Evolutionary conservation across 192 early-diverging fungal genomes (phyloP).

Genomic region (Gigaspora rosea): DNA sequence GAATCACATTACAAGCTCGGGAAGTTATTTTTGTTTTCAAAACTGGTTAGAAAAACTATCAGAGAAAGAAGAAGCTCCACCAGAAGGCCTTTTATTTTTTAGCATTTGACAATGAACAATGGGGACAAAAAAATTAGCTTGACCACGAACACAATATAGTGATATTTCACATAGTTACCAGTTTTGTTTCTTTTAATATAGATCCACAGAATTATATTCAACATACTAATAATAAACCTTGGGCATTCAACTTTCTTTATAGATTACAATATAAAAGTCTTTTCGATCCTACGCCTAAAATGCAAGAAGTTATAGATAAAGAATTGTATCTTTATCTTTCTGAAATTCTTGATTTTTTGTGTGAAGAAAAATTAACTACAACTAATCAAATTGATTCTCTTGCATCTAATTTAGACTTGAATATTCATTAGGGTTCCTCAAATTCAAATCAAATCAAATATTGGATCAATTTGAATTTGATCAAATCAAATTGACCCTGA

Average conservation of each 20-base stretch:
- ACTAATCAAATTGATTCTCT: constrained; percentile 17
- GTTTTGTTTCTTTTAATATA: neutral
- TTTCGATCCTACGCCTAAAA: too few relatives aligned
- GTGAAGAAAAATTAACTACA: constrained; percentile 22
- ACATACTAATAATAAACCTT: too few relatives aligned
- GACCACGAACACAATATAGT: constrained; percentile 7
- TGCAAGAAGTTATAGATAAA: too few relatives aligned
- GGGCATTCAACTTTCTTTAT: too few relatives aligned
- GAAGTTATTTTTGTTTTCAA: too few relatives aligned
- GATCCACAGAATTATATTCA: neutral
- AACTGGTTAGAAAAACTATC: neutral
- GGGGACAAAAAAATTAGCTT: constrained; percentile 24
- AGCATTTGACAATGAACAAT: constrained; percentile 31
- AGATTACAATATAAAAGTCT: too few relatives aligned
- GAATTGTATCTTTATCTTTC: constrained; percentile 25
- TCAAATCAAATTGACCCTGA: too few relatives aligned
- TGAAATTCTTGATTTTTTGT: constrained; percentile 16
- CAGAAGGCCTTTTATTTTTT: too few relatives aligned
- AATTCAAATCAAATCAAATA: neutral
- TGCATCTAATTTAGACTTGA: neutral
- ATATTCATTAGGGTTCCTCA: too few relatives aligned
- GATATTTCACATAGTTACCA: constrained; percentile 9
- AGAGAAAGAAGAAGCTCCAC: neutral
- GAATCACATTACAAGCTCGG: too few relatives aligned
- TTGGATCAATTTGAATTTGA: too few relatives aligned